Evolutionary conservation across 2,329 filamentous ascomycete genomes (phyloP), one percentile per base, ranked within the genome.

Genomic region (Fusarium praegraminearum): DNA sequence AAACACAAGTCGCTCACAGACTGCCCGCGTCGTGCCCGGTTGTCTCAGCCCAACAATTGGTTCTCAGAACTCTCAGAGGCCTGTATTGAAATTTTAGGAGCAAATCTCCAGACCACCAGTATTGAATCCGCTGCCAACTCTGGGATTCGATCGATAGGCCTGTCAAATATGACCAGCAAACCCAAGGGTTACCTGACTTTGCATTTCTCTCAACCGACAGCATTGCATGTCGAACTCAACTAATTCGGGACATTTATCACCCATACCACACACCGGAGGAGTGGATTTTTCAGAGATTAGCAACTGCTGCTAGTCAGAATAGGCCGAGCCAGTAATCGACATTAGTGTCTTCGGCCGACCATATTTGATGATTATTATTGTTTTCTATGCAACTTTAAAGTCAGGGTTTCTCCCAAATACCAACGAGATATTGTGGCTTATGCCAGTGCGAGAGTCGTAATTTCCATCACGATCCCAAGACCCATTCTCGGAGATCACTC

Each of bases 31-130:
- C 62, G 61, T 66, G 63, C 72, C 72, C 72, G 72, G 61, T 57
- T 72, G 71, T 73, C 73, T 74, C 70, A 75, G 65, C 61, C 58
- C 50, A 54, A 54, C 71, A 72, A 74, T 73, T 75, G 71, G 73
- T 56, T 67, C 58, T 63, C 57, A 62, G 52, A 35, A 41, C 46
- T 67, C 49, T 66, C 53, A 73, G 52, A 64, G 70, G 67, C 61
- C 58, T 75, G 68, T 69, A 69, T 68, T 62, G 40, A 62, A 68
- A 60, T 58, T 53, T 63, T 60, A 55, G 58, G 57, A 50, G 51
- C 60, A 56, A 71, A 71, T 73, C 72, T 62, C 47, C 33, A 68
- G 55, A 51, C 44, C 55, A 61, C 49, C 53, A 57, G 56, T 20
- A 35, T 41, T 63, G 45, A 45, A 16, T 53, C 43, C 52, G 52